These are phyloP conservation scores for Musa itinerans DNA, from an alignment of 176 grass and related monocot species.

Conservation along the genomic window DNA sequence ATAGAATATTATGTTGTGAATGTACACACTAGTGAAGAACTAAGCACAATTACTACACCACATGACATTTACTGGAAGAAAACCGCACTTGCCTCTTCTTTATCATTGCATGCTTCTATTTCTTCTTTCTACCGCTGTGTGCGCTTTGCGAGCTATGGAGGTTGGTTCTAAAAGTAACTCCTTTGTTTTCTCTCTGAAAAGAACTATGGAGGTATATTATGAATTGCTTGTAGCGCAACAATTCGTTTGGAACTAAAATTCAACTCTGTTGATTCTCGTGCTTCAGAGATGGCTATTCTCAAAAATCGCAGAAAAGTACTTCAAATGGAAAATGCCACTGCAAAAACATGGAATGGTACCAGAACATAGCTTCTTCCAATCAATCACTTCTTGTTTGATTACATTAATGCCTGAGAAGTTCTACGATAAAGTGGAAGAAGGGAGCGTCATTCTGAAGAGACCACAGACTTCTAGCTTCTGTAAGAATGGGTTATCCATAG, in stretches of 20 bases:
- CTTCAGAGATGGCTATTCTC: slow-evolving; percentile 73
- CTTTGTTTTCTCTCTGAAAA: too few species aligned
- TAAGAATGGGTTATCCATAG: slow-evolving; percentile 43
- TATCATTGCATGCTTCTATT: too few species aligned
- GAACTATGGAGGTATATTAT: too few species aligned
- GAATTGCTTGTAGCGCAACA: too few species aligned
- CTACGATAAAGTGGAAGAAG: slow-evolving; percentile 74
- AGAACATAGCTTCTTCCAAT: slow-evolving; percentile 73
- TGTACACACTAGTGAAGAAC: too few species aligned
- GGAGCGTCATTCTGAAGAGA: slow-evolving; percentile 72
- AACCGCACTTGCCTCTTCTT: too few species aligned
- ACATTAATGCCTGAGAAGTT: slow-evolving; percentile 66
- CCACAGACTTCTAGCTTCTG: slow-evolving; percentile 62
- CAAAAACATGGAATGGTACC: slow-evolving; percentile 85
- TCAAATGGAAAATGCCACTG: slow-evolving; percentile 50
- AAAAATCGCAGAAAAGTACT: slow-evolving; percentile 54
- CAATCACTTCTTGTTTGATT: slow-evolving; percentile 57
- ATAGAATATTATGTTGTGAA: too few species aligned
- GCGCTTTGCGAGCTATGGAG: too few species aligned
- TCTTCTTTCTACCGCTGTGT: too few species aligned
- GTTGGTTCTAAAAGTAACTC: too few species aligned
- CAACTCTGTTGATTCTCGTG: background rate
- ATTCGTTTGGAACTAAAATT: background rate
- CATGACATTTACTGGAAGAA: too few species aligned
- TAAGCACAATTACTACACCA: too few species aligned